A percentile compares a stretch with the other conserved stretches of the same genome.
phyloP scores from a whole-genome alignment of 371 early-diverging fungal species.

The Chytridium lagenaria region DNA sequence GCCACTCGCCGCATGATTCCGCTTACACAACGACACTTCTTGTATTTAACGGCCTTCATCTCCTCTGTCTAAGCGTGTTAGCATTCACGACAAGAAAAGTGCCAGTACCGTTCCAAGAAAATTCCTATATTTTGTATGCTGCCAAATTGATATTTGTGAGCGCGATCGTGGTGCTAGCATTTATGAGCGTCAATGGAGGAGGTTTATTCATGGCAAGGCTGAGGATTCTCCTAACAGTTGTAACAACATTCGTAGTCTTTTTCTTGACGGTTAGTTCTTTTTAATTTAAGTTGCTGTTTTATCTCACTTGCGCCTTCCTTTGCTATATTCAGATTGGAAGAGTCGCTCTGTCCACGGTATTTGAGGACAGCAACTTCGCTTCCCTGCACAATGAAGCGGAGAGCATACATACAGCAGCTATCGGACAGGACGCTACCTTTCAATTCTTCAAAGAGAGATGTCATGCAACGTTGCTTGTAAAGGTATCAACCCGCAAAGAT shows the following conservation, averaged over 20 bases:
- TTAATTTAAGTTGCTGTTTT: background rate
- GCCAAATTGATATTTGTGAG: background rate
- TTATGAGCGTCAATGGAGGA: background rate
- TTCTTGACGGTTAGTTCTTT: background rate
- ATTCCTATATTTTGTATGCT: background rate
- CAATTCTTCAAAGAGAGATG: slow-evolving; percentile 1
- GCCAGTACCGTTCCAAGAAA: slow-evolving; percentile 5
- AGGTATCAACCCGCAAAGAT: background rate
- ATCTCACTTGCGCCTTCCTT: too few relatives aligned
- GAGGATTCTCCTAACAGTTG: background rate
- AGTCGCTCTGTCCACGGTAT: background rate
- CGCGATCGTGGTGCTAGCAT: slow-evolving; percentile 3
- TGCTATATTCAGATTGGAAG: background rate
- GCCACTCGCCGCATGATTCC: background rate
- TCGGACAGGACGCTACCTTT: background rate
- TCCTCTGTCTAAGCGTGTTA: background rate
- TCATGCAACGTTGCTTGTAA: background rate
- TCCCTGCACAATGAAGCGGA: background rate
- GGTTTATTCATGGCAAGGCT: background rate
- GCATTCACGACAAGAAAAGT: background rate
- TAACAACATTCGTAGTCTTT: background rate
- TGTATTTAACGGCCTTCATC: background rate
- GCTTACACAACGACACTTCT: background rate
- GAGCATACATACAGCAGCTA: background rate
- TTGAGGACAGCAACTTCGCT: background rate